Evolutionary conservation across 208 protist species (phyloP).

Genomic region (Naegleria lovaniensis): DNA sequence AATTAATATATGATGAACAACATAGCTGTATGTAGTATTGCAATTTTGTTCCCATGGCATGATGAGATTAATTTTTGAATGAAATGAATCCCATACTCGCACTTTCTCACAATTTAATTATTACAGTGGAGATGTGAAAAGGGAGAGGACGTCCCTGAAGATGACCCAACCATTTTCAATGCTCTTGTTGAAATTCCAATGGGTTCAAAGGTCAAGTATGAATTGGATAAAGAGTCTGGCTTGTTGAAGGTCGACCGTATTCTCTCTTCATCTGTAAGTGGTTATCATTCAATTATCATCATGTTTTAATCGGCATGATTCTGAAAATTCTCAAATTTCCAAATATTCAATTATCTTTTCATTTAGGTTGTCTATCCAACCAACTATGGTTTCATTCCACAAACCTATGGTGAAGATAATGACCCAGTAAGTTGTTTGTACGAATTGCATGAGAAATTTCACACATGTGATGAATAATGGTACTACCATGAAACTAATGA

Average conservation of each 20-base stretch:
- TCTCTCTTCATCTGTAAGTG: constrained; percentile 25
- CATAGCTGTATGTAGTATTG: too few species aligned
- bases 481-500: not conserved
- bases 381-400: constrained; percentile 39
- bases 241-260: constrained; percentile 31
- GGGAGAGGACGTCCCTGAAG: not conserved
- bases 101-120: too few species aligned
- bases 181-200: constrained; percentile 36
- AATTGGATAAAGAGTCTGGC: constrained; percentile 31
- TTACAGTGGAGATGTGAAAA: constrained; percentile 14
- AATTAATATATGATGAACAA: too few species aligned
- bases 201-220: constrained; percentile 37
- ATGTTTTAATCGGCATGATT: too few species aligned
- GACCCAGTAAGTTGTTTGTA: constrained; percentile 9
- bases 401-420: constrained; percentile 35
- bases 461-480: too few species aligned
- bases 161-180: constrained; percentile 15
- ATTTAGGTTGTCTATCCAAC: constrained; percentile 32
- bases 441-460: too few species aligned
- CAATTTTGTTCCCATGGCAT: too few species aligned
- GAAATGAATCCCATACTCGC: too few species aligned
- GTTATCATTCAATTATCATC: too few species aligned
- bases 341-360: too few species aligned
- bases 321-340: too few species aligned
- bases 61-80: too few species aligned